Evolutionary conservation across 129 eudicot species (phyloP), one percentile per base, ranked within the genome.

Genomic region (Flaveria ramosissima): DNA sequence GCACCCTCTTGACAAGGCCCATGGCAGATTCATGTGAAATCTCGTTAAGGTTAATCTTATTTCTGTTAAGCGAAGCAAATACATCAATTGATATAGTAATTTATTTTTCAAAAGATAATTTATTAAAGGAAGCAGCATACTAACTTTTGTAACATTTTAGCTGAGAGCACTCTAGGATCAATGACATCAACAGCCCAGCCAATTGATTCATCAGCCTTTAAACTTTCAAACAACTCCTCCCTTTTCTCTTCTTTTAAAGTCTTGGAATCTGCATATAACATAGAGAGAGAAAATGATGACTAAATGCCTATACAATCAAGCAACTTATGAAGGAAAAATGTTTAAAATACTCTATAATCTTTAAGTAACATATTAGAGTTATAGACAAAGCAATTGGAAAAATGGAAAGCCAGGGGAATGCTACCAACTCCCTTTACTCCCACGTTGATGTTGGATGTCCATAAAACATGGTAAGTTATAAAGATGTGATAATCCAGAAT

Each of bases 111-210:
- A 52, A 39, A 61, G 20, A 55, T 63, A 19, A 14, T 16, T 27
- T 50, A 64, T 7, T 21, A 21, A n/a, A 75, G 45, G 21, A 78
- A 71, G 43, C 50, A 70, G 51, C 23, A 32, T 64, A 81, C 89
- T 90, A 63, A 93, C 98, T 89, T 94, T 88, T 82, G 88, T 74
- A 91, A 79, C 98, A 94, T 91, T 89, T 94, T 94, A 68, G 97
- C 92, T 0, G 98, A 94, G 66, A 94, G 96, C 78, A 89, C 98
- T 77, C 92, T 85, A 24, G 98, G 92, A 81, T 89, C 97, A 68
- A 94, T 94, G 66, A 94, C 96, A 89, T 94, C 98, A 83, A 88
- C 98, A 74, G 90, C 93, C 98, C 98, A 94, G 68, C 98, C 96
- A 50, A 94, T 91, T 53, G 86, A 56, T 68, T 75, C 86, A 81